Conservation (phyloP, 2,329 filamentous ascomycete species). For the Aureobasidium sp. region DNA sequence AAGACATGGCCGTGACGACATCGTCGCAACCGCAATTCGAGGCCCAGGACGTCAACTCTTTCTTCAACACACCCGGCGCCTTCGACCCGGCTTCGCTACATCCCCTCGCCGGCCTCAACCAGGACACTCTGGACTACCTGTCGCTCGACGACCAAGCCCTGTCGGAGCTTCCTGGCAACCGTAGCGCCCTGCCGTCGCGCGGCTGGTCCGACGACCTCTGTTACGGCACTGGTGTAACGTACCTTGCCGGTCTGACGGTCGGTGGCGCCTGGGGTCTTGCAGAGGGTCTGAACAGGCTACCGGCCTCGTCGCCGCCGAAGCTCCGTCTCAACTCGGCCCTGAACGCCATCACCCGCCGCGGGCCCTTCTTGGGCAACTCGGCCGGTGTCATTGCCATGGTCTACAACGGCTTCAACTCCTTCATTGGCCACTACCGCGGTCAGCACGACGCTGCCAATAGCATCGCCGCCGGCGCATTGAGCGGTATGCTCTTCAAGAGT, state of each 20-base stretch:
- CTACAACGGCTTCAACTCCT: conserved; percentile 89
- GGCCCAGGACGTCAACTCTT: conserved; percentile 72
- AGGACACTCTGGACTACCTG: conserved; percentile 90
- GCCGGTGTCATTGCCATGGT: conserved; percentile 92
- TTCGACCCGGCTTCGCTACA: conserved; percentile 84
- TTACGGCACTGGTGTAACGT: conserved; percentile 93
- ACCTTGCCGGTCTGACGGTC: conserved; percentile 73
- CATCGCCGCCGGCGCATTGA: conserved; percentile 72
- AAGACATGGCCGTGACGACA: conserved; percentile 36
- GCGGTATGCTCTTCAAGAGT: conserved; percentile 94
- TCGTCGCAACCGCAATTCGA: conserved; percentile 39
- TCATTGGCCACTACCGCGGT: conserved; percentile 67
- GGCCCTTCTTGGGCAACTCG: conserved; percentile 92
- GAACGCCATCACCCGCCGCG: conserved; percentile 86
- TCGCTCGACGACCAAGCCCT: conserved; percentile 85
- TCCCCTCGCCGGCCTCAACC: conserved; percentile 85
- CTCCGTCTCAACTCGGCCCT: conserved; percentile 87
- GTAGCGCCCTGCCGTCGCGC: conserved; percentile 83
- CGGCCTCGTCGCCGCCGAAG: conserved; percentile 69
- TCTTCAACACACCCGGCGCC: conserved; percentile 67
- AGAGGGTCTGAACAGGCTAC: conserved; percentile 71
- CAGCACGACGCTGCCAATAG: conserved; percentile 89
- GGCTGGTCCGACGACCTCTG: conserved; percentile 98
- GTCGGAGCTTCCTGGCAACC: conserved; percentile 74
- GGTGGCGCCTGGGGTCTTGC: conserved; percentile 89